These are phyloP conservation scores for Globisporangium spiculum DNA, from an alignment of 352 stramenopile species.

Conservation along the genomic window DNA sequence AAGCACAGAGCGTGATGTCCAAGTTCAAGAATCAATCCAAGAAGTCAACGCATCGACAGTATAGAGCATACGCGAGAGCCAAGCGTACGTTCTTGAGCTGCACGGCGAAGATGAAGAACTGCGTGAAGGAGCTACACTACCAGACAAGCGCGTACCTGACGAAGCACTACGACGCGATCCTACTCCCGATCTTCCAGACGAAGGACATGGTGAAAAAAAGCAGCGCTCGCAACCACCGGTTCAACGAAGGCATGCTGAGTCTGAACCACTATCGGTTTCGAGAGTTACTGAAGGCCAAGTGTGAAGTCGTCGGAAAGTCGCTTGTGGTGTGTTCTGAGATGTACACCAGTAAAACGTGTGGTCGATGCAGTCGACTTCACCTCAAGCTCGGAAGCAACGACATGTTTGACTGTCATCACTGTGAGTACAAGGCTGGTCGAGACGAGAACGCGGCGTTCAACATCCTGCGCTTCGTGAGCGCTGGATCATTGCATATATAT, in stretches of 20 bases:
- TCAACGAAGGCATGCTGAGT: background rate
- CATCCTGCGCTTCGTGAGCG: slow-evolving; percentile 1
- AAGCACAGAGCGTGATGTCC: background rate
- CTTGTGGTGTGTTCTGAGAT: background rate
- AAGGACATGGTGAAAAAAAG: background rate
- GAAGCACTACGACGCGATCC: background rate
- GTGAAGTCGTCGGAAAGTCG: background rate
- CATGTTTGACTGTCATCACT: background rate
- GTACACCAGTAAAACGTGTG: background rate
- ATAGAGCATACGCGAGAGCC: background rate
- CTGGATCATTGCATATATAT: too few relatives aligned
- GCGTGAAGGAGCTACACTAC: background rate
- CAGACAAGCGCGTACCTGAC: background rate
- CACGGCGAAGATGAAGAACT: background rate
- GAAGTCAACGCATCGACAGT: background rate
- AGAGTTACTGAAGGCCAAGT: background rate
- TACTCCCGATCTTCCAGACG: background rate
- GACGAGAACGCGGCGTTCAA: slow-evolving; percentile 1
- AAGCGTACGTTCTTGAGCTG: background rate
- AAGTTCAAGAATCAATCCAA: background rate
- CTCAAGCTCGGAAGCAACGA: background rate
- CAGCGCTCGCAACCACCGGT: background rate
- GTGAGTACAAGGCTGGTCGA: background rate
- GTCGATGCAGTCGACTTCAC: background rate
- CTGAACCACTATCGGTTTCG: background rate